phyloP scores from a whole-genome alignment of 2,329 filamentous ascomycete species.

The Diplodia sapinea region DNA sequence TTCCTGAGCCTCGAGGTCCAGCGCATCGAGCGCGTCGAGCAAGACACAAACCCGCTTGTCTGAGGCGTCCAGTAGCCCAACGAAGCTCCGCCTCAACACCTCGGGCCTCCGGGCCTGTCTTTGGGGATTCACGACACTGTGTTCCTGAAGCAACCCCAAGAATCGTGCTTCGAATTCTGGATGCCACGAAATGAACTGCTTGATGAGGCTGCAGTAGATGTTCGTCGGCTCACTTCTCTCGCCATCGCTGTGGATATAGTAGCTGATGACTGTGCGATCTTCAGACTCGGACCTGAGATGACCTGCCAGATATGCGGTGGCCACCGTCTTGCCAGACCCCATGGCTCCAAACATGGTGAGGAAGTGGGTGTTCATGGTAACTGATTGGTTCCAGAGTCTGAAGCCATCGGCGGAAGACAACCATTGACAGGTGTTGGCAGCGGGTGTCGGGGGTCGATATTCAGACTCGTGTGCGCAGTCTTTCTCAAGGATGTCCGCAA shows the following conservation, averaged over 20 bases:
- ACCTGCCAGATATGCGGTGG: slow-evolving; percentile 7
- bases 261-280: not conserved
- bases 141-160: not conserved
- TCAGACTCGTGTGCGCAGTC: not conserved
- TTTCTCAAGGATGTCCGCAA: not conserved
- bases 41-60: slow-evolving; percentile 4
- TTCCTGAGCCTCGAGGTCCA: not conserved
- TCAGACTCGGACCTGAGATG: not conserved
- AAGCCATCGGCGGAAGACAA: not conserved
- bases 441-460: not conserved
- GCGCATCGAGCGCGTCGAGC: slow-evolving; percentile 17
- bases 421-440: slow-evolving; percentile 18
- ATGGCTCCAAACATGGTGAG: slow-evolving; percentile 16
- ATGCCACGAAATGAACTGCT: not conserved
- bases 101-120: not conserved
- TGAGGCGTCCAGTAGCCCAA: not conserved
- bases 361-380: not conserved
- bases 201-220: slow-evolving; percentile 14
- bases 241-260: slow-evolving; percentile 10
- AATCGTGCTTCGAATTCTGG: not conserved
- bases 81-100: not conserved
- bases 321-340: slow-evolving; percentile 16
- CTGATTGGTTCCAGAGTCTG: not conserved
- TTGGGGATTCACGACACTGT: not conserved
- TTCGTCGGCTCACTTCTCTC: not conserved